Conservation (phyloP, 2,329 filamentous ascomycete genomes). For the Penicillium freii region DNA sequence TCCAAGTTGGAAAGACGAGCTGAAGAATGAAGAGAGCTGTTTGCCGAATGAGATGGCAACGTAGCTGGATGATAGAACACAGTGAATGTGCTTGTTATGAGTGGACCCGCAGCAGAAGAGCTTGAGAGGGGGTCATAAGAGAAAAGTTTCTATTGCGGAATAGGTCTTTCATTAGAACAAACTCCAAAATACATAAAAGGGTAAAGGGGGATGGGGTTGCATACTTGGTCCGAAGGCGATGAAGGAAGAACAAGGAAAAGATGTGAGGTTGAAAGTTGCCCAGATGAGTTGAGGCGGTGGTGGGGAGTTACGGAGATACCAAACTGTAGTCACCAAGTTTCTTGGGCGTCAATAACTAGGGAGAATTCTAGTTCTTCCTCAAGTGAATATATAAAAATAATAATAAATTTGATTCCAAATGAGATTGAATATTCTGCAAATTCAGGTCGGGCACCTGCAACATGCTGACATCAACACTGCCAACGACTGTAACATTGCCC, state of each 20-base stretch:
- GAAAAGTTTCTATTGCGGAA: conserved; percentile 5
- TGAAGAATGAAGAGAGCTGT: not conserved
- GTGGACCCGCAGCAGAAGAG: conserved; percentile 23
- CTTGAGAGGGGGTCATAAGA: conserved; percentile 24
- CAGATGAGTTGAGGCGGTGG: conserved; percentile 21
- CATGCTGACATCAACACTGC: conserved; percentile 28
- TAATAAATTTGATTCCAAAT: not conserved
- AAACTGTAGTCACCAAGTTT: not conserved
- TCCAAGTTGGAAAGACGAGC: not conserved
- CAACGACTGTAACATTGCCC: conserved; percentile 22
- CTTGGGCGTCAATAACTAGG: not conserved
- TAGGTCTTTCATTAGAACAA: not conserved
- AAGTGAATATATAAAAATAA: not conserved
- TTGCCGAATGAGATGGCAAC: conserved; percentile 13
- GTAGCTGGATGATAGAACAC: conserved; percentile 3
- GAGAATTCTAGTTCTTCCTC: not conserved
- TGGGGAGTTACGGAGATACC: conserved; percentile 16
- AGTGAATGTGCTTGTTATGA: conserved; percentile 20
- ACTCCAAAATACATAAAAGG: not conserved
- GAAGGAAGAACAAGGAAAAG: conserved; percentile 12
- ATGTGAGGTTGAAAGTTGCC: conserved; percentile 16
- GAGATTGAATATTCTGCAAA: not conserved
- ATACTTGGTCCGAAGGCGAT: conserved; percentile 5
- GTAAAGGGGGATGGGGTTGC: conserved; percentile 1
- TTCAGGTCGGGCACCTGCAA: conserved; percentile 5